Evolutionary conservation across 1,284 basidiomycete species (phyloP), one percentile per base, ranked within the genome.

Genomic region (Leccinum subfulvum): DNA sequence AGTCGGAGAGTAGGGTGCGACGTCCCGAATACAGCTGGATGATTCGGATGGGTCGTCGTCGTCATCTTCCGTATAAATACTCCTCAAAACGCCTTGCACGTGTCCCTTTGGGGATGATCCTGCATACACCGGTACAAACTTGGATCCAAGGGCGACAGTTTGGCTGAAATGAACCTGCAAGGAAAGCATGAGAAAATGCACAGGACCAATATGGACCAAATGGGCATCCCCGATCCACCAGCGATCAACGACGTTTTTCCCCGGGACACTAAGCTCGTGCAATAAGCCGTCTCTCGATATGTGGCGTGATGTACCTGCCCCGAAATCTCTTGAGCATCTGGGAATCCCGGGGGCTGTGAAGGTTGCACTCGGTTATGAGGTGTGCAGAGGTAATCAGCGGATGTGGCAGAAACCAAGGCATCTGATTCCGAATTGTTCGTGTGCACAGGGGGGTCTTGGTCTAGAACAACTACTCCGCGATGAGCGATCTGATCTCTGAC

Each of bases 41-140:
- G 57, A 37, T 58, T 57, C 16, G 13, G 57, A 41, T 51, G 14
- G 13, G 41, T 14, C 56, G 59, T 57, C 13, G 18, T 18, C 60
- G 39, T 55, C 58, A 21, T 51, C 52, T 3, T 26, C 53, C 33
- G 60, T 69, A 67, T 73, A 75, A 67, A 71, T 75, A 75, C 72
- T 37, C 18, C 23, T 62, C 39, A 5, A 61, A 7, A 52, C 54
- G 35, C 41, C 41, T 61, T 41, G 53, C 39, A 59, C 37, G 62
- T 35, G 53, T 52, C 65, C 60, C 51, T 37, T 60, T 55, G 62
- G 56, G 21, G 39, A 57, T 49, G 56, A 44, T 58, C 58, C 35
- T 56, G 28, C 59, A 61, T 37, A 37, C 16, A 51, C 23, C 8
- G 23, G 49, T 64, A 53, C 49, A 41, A 58, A 49, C 60, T 52